These are phyloP conservation scores for Ustilago curta DNA, from an alignment of 1,284 basidiomycete species.

Conservation along the genomic window DNA sequence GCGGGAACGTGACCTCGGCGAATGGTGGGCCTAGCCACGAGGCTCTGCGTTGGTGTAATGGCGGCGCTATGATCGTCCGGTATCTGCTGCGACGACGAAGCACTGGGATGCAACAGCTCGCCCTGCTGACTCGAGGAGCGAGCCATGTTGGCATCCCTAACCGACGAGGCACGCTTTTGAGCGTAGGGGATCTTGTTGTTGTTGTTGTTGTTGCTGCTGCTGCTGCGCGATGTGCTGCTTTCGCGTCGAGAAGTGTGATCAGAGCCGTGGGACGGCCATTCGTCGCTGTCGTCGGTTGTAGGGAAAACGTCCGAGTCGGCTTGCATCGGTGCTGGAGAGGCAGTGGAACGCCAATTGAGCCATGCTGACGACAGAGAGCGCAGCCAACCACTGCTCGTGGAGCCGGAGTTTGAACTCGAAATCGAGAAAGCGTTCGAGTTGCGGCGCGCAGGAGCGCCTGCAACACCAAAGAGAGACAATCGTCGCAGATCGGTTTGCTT, in stretches of 20 bases:
- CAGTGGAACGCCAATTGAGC: conserved; percentile 47
- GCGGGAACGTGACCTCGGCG: conserved; percentile 59
- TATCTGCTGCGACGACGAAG: conserved; percentile 14
- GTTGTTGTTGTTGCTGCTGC: conserved; percentile 34
- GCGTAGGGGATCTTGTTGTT: conserved; percentile 22
- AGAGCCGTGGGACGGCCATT: conserved; percentile 28
- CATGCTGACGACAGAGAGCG: conserved; percentile 54
- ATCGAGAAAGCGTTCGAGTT: conserved; percentile 45
- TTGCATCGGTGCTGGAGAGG: conserved; percentile 39
- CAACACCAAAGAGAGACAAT: conserved; percentile 42
- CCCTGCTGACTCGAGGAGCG: conserved; percentile 23
- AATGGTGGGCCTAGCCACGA: conserved; percentile 54
- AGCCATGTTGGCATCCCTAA: conserved; percentile 19
- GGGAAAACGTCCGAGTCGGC: conserved; percentile 37
- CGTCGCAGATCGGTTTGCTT: conserved; percentile 26
- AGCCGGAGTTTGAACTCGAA: conserved; percentile 40
- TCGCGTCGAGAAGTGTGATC: conserved; percentile 25
- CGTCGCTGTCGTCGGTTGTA: conserved; percentile 37
- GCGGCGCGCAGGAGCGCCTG: conserved; percentile 27
- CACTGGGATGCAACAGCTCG: conserved; percentile 12
- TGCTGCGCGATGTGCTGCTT: conserved; percentile 33
- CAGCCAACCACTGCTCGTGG: conserved; percentile 49
- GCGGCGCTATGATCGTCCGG: conserved; percentile 35
- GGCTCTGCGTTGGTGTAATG: conserved; percentile 55
- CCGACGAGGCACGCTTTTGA: conserved; percentile 35